Evolutionary conservation across 768 basidiomycete genomes (phyloP).

Genomic region (Boletus insuetus): DNA sequence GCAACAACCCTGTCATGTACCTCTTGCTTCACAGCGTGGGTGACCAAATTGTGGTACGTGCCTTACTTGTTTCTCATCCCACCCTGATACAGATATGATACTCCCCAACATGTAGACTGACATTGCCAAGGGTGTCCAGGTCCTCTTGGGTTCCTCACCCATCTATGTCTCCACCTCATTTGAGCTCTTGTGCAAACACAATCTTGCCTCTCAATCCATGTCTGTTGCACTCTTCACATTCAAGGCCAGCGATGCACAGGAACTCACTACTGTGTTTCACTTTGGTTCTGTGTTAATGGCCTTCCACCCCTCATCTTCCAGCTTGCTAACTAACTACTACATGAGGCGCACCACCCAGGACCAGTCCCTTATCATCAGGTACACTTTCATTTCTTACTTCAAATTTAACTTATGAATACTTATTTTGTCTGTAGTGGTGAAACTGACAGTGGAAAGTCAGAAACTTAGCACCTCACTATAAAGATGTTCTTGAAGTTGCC

Average conservation of each 20-base stretch:
- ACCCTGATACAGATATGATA: not conserved
- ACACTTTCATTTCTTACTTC: too few relatives aligned
- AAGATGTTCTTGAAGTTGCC: too few relatives aligned
- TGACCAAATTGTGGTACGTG: slow-evolving; percentile 32
- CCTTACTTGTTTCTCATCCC: not conserved
- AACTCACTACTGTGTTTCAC: slow-evolving; percentile 45
- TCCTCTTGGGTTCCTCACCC: slow-evolving; percentile 47
- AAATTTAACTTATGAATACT: too few relatives aligned
- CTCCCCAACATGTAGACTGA: slow-evolving; percentile 36
- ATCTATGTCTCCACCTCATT: slow-evolving; percentile 41
- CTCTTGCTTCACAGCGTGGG: slow-evolving; percentile 50
- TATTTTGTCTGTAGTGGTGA: too few relatives aligned
- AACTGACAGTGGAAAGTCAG: too few relatives aligned
- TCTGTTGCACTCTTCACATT: slow-evolving; percentile 67
- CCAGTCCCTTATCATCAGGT: too few relatives aligned
- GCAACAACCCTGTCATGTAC: slow-evolving; percentile 29
- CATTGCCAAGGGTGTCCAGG: slow-evolving; percentile 55
- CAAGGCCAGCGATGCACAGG: slow-evolving; percentile 53
- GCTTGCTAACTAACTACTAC: too few relatives aligned
- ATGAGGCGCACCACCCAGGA: too few relatives aligned
- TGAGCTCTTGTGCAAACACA: slow-evolving; percentile 34
- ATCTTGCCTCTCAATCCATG: slow-evolving; percentile 31
- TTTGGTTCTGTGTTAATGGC: not conserved
- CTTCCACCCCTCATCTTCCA: too few relatives aligned
- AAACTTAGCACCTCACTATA: too few relatives aligned